Percentiles rank a stretch among this genome's conserved stretches.
Conservation (phyloP, 2,329 filamentous ascomycete genomes). For the Chrysoporthe puriensis region DNA sequence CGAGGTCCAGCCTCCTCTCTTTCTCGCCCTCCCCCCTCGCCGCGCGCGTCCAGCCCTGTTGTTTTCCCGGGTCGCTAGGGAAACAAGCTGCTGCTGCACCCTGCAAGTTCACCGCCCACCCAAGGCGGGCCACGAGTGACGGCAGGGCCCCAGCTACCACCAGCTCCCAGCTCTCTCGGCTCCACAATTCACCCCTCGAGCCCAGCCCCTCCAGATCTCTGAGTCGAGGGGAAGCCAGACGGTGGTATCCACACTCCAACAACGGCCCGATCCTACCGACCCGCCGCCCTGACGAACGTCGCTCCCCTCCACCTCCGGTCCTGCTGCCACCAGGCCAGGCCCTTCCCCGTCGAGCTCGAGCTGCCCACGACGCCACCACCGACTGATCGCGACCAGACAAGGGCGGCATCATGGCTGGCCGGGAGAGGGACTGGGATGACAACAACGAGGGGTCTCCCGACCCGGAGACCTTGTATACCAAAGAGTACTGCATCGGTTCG, state of each 20-base stretch:
- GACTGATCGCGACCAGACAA: not conserved
- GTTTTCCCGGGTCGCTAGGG: not conserved
- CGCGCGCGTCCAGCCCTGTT: not conserved
- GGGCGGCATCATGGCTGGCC: slow-evolving; percentile 49
- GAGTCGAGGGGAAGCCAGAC: not conserved
- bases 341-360: not conserved
- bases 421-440: slow-evolving; percentile 46
- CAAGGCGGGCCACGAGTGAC: not conserved
- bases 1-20: too few species aligned
- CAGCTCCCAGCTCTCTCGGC: too few species aligned
- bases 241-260: slow-evolving; percentile 2
- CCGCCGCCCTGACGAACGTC: not conserved
- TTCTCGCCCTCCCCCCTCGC: too few species aligned
- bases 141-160: not conserved
- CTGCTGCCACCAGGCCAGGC: too few species aligned
- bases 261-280: slow-evolving; percentile 16
- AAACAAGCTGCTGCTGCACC: not conserved
- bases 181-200: not conserved
- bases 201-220: slow-evolving; percentile 18
- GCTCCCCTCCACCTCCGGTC: not conserved
- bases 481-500: slow-evolving; percentile 77
- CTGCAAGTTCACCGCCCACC: not conserved
- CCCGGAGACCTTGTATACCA: slow-evolving; percentile 90
- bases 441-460: slow-evolving; percentile 66
- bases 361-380: not conserved